Conservation (phyloP, 176 grass and related monocot genomes). For the Chloris gayana region DNA sequence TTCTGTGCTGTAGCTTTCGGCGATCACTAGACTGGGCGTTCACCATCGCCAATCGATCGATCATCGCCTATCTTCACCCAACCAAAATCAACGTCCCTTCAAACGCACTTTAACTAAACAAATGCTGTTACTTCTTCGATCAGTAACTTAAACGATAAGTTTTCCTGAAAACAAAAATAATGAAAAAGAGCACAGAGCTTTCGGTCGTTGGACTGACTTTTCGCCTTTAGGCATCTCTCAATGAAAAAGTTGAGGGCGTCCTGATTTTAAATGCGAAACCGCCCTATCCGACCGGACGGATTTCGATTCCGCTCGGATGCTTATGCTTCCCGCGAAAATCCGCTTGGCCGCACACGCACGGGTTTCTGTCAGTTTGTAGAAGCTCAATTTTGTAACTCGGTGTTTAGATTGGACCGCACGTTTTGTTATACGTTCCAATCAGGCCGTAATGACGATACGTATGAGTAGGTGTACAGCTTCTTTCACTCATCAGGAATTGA, state of each 20-base stretch:
- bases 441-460: not conserved
- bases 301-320: conserved; percentile 17
- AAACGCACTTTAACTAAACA: conserved; percentile 23
- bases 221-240: conserved; percentile 39
- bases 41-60: not conserved
- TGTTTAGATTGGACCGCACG: not conserved
- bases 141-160: conserved; percentile 50
- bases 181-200: conserved; percentile 23
- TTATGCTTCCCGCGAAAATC: not conserved
- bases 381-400: not conserved
- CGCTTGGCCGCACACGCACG: conserved; percentile 14
- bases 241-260: not conserved
- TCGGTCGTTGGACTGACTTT: conserved; percentile 51
- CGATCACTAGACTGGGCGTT: not conserved
- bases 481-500: not conserved
- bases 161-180: conserved; percentile 6
- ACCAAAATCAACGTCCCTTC: conserved; percentile 8
- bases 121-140: not conserved
- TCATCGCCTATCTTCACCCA: conserved; percentile 4
- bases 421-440: not conserved
- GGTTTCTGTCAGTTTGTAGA: conserved; percentile 10
- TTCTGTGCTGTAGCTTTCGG: conserved; percentile 29
- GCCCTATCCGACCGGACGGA: conserved; percentile 5
- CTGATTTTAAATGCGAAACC: not conserved
- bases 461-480: not conserved